Percentiles rank a stretch among this genome's conserved stretches.
Conservation (phyloP, 164 flowering plant genomes). For the Chimonanthus praecox region DNA sequence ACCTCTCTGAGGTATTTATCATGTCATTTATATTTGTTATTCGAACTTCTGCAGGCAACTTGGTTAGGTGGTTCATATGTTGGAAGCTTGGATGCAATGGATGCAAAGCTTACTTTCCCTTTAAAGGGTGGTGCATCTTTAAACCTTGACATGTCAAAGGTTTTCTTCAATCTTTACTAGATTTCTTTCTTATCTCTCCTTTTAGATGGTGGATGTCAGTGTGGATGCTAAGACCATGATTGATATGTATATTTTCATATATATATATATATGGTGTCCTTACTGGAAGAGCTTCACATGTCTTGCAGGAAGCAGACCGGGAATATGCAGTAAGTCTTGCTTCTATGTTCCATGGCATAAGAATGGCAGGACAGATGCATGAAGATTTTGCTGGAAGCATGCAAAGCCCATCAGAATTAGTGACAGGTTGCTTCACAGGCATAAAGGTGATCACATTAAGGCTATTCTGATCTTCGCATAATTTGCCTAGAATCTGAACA, state of each 20-base stretch:
- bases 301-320: slow-evolving; percentile 63
- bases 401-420: slow-evolving; percentile 47
- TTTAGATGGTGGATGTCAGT: neutral
- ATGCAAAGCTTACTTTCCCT: slow-evolving; percentile 51
- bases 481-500: neutral
- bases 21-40: neutral
- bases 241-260: neutral
- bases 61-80: slow-evolving; percentile 85
- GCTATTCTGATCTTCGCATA: neutral
- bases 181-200: neutral
- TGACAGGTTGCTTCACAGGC: slow-evolving; percentile 66
- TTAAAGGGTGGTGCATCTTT: slow-evolving; percentile 45
- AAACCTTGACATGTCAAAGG: slow-evolving; percentile 74
- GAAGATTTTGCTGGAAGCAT: slow-evolving; percentile 31
- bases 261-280: neutral
- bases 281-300: slow-evolving; percentile 7
- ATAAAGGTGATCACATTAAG: slow-evolving; percentile 45
- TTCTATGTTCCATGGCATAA: slow-evolving; percentile 40
- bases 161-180: slow-evolving; percentile 12
- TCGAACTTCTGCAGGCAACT: slow-evolving; percentile 45
- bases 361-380: slow-evolving; percentile 45
- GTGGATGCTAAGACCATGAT: no score
- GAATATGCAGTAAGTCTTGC: slow-evolving; percentile 44
- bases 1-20: neutral
- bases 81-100: slow-evolving; percentile 28